phyloP scores from a whole-genome alignment of 2,329 filamentous ascomycete genomes.

The Talaromyces sp. region DNA sequence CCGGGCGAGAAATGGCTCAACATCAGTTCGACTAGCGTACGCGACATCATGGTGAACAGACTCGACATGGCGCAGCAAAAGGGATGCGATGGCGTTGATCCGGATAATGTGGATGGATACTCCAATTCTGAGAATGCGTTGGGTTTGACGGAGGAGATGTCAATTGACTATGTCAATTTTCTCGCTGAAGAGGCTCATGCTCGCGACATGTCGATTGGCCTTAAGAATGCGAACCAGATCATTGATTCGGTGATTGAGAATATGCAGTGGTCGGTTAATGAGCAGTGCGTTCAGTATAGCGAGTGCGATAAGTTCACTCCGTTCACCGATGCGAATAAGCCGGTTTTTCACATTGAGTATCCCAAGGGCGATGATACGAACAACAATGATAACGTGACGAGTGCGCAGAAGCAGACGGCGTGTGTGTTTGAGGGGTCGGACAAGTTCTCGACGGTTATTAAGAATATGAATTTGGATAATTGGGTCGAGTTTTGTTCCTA shows the following conservation, averaged over 20 bases:
- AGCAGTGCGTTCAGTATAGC: slow-evolving; percentile 62
- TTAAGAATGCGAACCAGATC: slow-evolving; percentile 68
- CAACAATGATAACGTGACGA: slow-evolving; percentile 35
- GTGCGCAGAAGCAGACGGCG: slow-evolving; percentile 37
- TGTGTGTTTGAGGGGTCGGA: slow-evolving; percentile 51
- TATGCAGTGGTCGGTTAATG: slow-evolving; percentile 68
- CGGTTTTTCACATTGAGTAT: slow-evolving; percentile 74
- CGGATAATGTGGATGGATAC: slow-evolving; percentile 69
- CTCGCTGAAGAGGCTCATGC: slow-evolving; percentile 56
- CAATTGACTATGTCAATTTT: slow-evolving; percentile 61
- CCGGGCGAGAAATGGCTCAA: slow-evolving; percentile 66
- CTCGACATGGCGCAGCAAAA: slow-evolving; percentile 60
- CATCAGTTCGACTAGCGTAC: slow-evolving; percentile 57
- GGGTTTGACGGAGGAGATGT: slow-evolving; percentile 49
- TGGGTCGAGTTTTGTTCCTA: slow-evolving; percentile 59
- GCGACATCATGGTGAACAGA: slow-evolving; percentile 62
- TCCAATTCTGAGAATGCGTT: slow-evolving; percentile 64
- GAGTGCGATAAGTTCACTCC: slow-evolving; percentile 60
- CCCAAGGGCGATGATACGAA: slow-evolving; percentile 51
- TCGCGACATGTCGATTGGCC: slow-evolving; percentile 60
- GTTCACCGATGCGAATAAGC: slow-evolving; percentile 62
- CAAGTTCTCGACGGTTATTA: slow-evolving; percentile 64
- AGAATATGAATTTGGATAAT: slow-evolving; percentile 63
- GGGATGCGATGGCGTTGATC: slow-evolving; percentile 68
- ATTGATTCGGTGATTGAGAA: slow-evolving; percentile 51